Base-by-base conservation (phyloP, 257 asterid species). In the Nicotiana tabacum region DNA sequence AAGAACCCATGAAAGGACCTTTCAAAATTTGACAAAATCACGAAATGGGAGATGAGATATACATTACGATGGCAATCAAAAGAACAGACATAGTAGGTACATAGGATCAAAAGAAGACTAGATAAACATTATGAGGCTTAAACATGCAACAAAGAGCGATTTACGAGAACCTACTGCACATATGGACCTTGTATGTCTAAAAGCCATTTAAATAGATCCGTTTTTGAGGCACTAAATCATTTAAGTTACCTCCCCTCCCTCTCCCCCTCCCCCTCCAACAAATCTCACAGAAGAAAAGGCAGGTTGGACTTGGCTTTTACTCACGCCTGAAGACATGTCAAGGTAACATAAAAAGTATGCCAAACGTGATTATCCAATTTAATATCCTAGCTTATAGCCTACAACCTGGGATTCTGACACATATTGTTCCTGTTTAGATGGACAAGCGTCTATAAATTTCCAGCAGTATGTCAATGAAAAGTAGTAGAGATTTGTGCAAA, bases 1-100 rank as follows among this genome's bases (percentile, higher is more conserved):
- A 76, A 76, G 64, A 76, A 51, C 46, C 80, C 65, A 76, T 76
- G 46, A 76, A 43, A 76, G 62, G 80, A 76, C 65, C 80, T 76
- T 76, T 29, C 64, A 61, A 51, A 8, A 51, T 76, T 51, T 51
- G 24, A 27, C 16, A 76, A 72, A 51, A 76, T 27, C 27, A 76
- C 1, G 9, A 76, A 51, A 27, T 76, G 43, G 64, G 27, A 74
- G 43, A 48, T 48, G 80, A 74, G 62, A 74, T 48, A 24, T 7
- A 74, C 43, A 27, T 48, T 74, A 27, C 29, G 43, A 48, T 51
- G 27, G 61, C 62, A 7, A 24, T 27, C 9, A 74, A 15, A 46
- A 74, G 62, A 13, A 6, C 80, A 74, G 21, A 48, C 43, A 48
- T 48, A 74, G 80, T 48, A 27, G 43, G 62, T 46, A 48, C 62